Conservation (phyloP, 148 eudicot genomes). For the Polygonum maritimum region DNA sequence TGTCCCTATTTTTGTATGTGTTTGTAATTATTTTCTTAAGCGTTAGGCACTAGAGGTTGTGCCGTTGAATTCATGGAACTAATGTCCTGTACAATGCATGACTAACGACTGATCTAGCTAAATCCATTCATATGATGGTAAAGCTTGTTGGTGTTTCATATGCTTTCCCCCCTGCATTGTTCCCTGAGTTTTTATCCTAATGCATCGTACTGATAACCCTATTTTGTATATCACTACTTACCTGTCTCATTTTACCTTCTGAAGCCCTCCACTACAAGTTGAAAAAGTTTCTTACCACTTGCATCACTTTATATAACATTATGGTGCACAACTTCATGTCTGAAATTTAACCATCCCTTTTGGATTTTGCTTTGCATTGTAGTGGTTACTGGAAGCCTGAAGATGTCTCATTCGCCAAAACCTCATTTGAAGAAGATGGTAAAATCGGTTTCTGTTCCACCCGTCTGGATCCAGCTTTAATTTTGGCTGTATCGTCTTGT, state of each 20-base stretch:
- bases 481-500: not conserved
- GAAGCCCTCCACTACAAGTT: not conserved
- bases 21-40: not conserved
- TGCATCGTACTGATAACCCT: not conserved
- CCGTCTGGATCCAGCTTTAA: not conserved
- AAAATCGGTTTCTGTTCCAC: not conserved
- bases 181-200: not conserved
- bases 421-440: slow-evolving; percentile 26
- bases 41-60: not conserved
- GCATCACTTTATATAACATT: not conserved
- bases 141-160: not conserved
- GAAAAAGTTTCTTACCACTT: not conserved
- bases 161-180: not conserved
- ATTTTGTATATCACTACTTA: not conserved
- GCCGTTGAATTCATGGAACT: not conserved
- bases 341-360: not conserved
- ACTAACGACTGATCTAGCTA: not conserved
- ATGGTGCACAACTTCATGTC: not conserved
- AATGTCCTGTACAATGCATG: not conserved
- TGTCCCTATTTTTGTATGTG: not conserved
- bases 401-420: slow-evolving; percentile 86
- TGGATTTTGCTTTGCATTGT: slow-evolving; percentile 22
- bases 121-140: not conserved
- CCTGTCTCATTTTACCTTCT: not conserved
- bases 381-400: slow-evolving; percentile 79